phyloP scores from a whole-genome alignment of 2,329 filamentous ascomycete genomes.

The Pyricularia grisea region DNA sequence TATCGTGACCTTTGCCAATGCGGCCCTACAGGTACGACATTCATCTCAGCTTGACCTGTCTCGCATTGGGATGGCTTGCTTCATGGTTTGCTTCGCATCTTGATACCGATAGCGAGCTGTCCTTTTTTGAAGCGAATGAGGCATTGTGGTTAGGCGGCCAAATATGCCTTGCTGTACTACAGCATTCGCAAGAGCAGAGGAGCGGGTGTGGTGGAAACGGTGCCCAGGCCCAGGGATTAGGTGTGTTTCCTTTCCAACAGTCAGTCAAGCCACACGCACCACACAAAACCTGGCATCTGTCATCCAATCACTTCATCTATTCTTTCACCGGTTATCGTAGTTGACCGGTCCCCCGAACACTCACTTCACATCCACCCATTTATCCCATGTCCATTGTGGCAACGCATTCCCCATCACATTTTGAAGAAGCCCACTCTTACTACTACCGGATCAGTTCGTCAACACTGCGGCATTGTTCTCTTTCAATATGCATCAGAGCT shows the following conservation, averaged over 20 bases:
- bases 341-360: background rate
- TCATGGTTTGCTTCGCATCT: background rate
- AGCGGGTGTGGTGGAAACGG: background rate
- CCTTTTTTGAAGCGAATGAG: background rate
- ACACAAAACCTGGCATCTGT: background rate
- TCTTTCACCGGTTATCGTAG: background rate
- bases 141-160: background rate
- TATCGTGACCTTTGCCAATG: background rate
- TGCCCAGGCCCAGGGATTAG: background rate
- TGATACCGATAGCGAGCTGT: background rate
- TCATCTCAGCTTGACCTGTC: background rate
- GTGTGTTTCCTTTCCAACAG: background rate
- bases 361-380: background rate
- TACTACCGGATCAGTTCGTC: background rate
- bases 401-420: background rate
- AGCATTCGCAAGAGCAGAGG: background rate
- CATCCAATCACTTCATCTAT: background rate
- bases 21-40: background rate
- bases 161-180: background rate
- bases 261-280: background rate
- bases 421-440: background rate
- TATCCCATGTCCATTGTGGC: background rate
- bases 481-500: background rate
- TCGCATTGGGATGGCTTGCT: background rate
- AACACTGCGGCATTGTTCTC: background rate